Percentiles rank a stretch among this genome's conserved stretches.
phyloP scores from a whole-genome alignment of 108 stramenopile species.

The Aurantiochytrium sp. region DNA sequence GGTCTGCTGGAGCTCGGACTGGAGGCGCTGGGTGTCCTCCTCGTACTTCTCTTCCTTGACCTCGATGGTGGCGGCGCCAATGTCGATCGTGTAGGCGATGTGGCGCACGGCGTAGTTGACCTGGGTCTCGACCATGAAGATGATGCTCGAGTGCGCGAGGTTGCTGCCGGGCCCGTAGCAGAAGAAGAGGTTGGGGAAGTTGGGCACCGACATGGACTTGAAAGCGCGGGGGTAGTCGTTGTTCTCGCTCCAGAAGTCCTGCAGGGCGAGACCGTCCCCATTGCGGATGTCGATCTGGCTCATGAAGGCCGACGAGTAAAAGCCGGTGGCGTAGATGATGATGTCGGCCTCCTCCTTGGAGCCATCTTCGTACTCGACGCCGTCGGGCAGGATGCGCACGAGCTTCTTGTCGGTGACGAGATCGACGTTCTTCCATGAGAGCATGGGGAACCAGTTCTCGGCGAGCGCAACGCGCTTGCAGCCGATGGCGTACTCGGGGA shows the following conservation, averaged over 20 bases:
- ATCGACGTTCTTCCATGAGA: not conserved
- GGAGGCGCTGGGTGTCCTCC: not conserved
- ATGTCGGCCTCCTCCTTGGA: not conserved
- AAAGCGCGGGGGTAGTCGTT: not conserved
- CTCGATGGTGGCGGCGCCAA: not conserved
- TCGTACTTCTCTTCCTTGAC: not conserved
- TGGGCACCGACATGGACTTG: not conserved
- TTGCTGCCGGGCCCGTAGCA: constrained; percentile 15
- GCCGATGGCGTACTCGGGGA: not conserved
- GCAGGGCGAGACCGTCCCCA: not conserved
- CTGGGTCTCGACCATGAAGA: constrained; percentile 30
- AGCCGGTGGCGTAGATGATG: constrained; percentile 6
- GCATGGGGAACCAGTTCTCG: constrained; percentile 3
- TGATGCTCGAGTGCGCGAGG: not conserved
- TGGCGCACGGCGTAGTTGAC: not conserved
- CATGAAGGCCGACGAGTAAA: not conserved
- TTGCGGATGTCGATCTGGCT: not conserved
- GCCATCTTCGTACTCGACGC: not conserved
- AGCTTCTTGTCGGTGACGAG: not conserved
- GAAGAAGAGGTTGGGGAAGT: constrained; percentile 7
- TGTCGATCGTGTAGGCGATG: not conserved
- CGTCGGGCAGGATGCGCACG: not conserved
- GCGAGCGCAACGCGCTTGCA: not conserved
- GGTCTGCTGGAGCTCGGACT: constrained; percentile 15
- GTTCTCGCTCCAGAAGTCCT: not conserved